A percentile compares a stretch with the other conserved stretches of the same genome.
Conservation (phyloP, 192 early-diverging fungal species). For the Polychytrium aggregatum region DNA sequence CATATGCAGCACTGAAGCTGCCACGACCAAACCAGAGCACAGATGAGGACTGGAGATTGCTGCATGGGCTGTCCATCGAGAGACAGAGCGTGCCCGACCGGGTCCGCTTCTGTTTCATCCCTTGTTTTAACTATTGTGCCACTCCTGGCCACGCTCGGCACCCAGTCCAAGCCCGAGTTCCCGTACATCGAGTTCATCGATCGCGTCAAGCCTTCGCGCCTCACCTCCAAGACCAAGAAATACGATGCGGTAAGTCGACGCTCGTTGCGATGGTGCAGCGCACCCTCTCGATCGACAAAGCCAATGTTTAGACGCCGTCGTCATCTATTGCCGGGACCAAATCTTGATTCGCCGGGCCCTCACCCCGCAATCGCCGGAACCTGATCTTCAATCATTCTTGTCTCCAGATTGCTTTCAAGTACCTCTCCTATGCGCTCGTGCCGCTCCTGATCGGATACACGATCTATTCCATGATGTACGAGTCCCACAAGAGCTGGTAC, state of each 20-base stretch:
- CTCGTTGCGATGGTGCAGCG: no score
- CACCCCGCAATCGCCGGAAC: background rate
- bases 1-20: no score
- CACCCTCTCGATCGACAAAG: no score
- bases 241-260: slow-evolving; percentile 32
- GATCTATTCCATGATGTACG: slow-evolving; percentile 67
- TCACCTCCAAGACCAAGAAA: slow-evolving; percentile 30
- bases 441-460: slow-evolving; percentile 71
- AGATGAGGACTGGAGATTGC: no score
- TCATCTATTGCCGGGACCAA: background rate
- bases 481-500: slow-evolving; percentile 89
- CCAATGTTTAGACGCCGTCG: background rate
- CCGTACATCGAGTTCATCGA: slow-evolving; percentile 41
- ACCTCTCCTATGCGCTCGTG: slow-evolving; percentile 64
- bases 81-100: no score
- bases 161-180: slow-evolving; percentile 21
- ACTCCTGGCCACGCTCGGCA: background rate
- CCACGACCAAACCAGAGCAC: no score
- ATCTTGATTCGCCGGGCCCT: background rate
- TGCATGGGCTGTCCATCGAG: no score
- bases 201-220: slow-evolving; percentile 31
- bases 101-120: no score
- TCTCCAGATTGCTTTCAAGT: slow-evolving; percentile 64
- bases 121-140: background rate
- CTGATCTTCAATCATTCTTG: no score